phyloP scores from a whole-genome alignment of 306 rosid species.

The Vigna angularis region DNA sequence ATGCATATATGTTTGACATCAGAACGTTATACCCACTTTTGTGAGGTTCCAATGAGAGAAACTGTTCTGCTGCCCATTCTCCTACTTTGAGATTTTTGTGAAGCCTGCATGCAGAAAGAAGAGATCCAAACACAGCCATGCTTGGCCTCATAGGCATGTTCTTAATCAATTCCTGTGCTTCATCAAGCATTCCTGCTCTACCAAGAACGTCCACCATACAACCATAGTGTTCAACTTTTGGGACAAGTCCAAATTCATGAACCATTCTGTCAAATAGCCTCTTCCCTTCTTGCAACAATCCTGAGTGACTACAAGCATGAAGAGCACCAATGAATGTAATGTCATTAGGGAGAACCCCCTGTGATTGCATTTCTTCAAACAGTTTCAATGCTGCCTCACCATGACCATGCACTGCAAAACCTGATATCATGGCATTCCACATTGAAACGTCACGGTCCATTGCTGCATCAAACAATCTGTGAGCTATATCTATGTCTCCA shows the following conservation, averaged over 20 bases:
- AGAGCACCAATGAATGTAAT: constrained; percentile 61
- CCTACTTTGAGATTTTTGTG: constrained; percentile 59
- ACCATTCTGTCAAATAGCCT: constrained; percentile 57
- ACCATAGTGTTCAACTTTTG: constrained; percentile 69
- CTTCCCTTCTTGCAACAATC: constrained; percentile 62
- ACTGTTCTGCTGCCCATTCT: constrained; percentile 63
- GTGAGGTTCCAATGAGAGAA: constrained; percentile 62
- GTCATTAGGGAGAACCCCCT: constrained; percentile 52
- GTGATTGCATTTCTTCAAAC: constrained; percentile 56
- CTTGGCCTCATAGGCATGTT: constrained; percentile 71
- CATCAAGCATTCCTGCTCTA: constrained; percentile 62
- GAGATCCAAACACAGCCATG: constrained; percentile 61
- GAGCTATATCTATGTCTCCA: constrained; percentile 64
- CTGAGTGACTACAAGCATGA: constrained; percentile 77
- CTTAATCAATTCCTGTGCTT: constrained; percentile 54
- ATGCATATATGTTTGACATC: constrained; percentile 75
- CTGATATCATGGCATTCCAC: constrained; percentile 77
- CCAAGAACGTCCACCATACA: constrained; percentile 79
- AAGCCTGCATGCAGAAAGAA: constrained; percentile 68
- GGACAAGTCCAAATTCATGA: constrained; percentile 52
- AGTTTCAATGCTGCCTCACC: constrained; percentile 62
- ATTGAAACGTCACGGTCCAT: constrained; percentile 50
- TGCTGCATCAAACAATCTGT: constrained; percentile 48
- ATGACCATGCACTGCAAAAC: constrained; percentile 71
- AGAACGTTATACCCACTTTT: constrained; percentile 63